These are phyloP conservation scores for Hanseniaspora thailandica DNA, from an alignment of 805 yeast genomes.

Conservation along the genomic window DNA sequence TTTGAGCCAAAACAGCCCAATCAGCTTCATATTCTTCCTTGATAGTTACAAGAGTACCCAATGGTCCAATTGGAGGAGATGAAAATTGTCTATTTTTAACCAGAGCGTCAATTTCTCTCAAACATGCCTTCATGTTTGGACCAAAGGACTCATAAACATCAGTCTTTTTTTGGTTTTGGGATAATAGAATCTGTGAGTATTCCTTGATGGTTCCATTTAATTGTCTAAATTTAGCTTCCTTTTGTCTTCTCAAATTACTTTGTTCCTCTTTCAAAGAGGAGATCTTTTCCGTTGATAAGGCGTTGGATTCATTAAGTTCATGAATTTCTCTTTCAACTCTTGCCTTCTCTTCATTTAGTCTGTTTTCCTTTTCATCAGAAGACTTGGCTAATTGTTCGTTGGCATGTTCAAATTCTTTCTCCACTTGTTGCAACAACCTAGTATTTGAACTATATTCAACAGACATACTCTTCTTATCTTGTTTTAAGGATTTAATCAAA, in stretches of 20 bases:
- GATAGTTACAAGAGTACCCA: constrained; percentile 52
- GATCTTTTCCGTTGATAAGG: constrained; percentile 20
- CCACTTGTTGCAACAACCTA: constrained; percentile 18
- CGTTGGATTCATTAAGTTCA: constrained; percentile 20
- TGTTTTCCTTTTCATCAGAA: constrained; percentile 22
- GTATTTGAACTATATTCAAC: constrained; percentile 14
- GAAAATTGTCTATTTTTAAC: constrained; percentile 32
- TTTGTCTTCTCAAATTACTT: neutral
- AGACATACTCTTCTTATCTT: neutral
- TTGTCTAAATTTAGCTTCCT: neutral
- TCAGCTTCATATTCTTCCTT: constrained; percentile 37
- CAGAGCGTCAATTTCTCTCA: constrained; percentile 31
- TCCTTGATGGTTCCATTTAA: neutral
- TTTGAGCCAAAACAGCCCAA: constrained; percentile 56
- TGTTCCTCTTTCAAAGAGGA: constrained; percentile 17
- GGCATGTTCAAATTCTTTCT: constrained; percentile 18
- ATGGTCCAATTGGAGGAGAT: constrained; percentile 62
- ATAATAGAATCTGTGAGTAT: constrained; percentile 7
- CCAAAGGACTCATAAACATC: constrained; percentile 42
- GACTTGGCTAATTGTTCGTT: constrained; percentile 18
- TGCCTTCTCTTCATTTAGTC: constrained; percentile 20
- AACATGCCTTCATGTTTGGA: constrained; percentile 31
- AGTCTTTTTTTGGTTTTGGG: constrained; percentile 23
- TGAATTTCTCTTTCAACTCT: constrained; percentile 20
- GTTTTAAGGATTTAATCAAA: neutral